Base-by-base conservation (phyloP, 2,329 filamentous ascomycete species). In the Hortaea sp. region DNA sequence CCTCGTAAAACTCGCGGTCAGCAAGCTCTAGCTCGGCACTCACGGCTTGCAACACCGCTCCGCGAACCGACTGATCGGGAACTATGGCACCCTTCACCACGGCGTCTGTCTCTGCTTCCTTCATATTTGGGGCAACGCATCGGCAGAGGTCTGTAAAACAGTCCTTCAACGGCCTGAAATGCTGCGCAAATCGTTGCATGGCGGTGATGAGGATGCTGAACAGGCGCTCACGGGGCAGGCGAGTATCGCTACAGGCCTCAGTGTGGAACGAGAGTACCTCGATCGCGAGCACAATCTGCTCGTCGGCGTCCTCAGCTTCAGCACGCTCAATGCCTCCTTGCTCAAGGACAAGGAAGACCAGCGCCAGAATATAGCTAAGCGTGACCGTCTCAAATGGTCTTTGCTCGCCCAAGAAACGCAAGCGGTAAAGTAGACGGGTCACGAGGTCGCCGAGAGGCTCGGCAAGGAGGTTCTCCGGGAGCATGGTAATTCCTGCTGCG, bases 161-260 rank as follows among this genome's bases (percentile, higher is more conserved):
- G 66, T 98, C 92, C 64, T 90, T 95, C 67, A 95, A 81, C 48
- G 89, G 73, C 67, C 95, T 95, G 71, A 95, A 95, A 66, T 98
- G 92, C 60, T 94, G 88, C 39, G 81, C 84, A 64, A 94, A 95
- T 49, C 70, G 77, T 62, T 94, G 86, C 85, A 98, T 94, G 1
- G 88, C 84, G 39, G 73, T 73, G 47, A 95, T 82, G 34, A 98
- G 72, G 3, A 77, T 74, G 2, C 77, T 71, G 4, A 97, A 66
- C 34, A 95, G 73, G 48, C 88, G 79, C 43, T 78, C 75, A 6
- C 92, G 81, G 29, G 90, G 88, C 28, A 95, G 76, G 30, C 81
- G 77, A 43, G 78, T 73, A 57, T 95, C 85, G 29, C 79, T 75
- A 62, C 83, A 94, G 29, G 82, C 77, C 58, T 84, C 81, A 1